Conservation (phyloP, 306 rosid genomes). For the Styphnolobium japonicum region DNA sequence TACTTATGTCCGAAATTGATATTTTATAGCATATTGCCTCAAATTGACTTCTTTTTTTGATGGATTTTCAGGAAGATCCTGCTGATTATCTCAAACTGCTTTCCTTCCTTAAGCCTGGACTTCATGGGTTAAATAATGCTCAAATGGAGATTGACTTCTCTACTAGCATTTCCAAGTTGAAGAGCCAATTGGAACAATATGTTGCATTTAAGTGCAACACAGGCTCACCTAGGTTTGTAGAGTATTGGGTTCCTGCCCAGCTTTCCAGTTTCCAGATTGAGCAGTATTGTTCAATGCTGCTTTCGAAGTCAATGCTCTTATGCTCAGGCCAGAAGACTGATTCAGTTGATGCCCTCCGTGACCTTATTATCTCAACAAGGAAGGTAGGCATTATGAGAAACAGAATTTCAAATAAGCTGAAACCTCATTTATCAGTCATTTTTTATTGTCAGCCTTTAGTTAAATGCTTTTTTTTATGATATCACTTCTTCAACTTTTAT, state of each 20-base stretch:
- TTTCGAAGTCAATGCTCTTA: constrained; percentile 35
- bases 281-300: constrained; percentile 48
- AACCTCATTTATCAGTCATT: background rate
- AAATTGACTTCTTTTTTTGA: background rate
- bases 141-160: background rate
- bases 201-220: constrained; percentile 29
- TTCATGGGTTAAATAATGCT: constrained; percentile 6
- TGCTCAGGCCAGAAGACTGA: constrained; percentile 34
- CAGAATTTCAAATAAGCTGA: constrained; percentile 14
- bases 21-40: background rate
- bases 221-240: constrained; percentile 34
- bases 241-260: constrained; percentile 51
- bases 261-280: constrained; percentile 48
- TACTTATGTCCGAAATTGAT: constrained; percentile 8
- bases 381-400: constrained; percentile 33
- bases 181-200: constrained; percentile 35
- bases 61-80: constrained; percentile 37
- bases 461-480: background rate
- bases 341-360: constrained; percentile 29
- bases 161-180: constrained; percentile 33
- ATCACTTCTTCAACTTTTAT: background rate
- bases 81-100: constrained; percentile 37
- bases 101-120: constrained; percentile 33
- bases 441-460: constrained; percentile 6
- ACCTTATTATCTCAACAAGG: constrained; percentile 35